These are phyloP conservation scores for Scolecobasidium constrictum DNA, from an alignment of 2,329 filamentous ascomycete genomes.

Conservation along the genomic window DNA sequence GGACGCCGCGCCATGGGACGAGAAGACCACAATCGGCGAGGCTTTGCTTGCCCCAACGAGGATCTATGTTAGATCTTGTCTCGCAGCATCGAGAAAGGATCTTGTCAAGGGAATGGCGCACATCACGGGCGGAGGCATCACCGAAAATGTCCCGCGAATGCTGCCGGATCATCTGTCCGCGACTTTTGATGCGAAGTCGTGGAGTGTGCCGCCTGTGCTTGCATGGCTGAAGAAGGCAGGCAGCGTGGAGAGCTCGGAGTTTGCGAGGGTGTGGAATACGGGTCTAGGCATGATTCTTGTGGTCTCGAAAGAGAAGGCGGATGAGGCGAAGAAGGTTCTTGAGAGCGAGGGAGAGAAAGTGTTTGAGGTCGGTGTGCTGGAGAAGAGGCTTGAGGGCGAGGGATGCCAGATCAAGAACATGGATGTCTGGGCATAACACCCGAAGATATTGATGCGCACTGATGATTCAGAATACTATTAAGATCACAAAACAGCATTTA, in stretches of 20 bases:
- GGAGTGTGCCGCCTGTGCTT: conserved; percentile 71
- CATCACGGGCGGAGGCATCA: conserved; percentile 88
- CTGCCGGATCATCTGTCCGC: conserved; percentile 69
- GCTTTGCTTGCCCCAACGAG: conserved; percentile 79
- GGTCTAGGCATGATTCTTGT: conserved; percentile 91
- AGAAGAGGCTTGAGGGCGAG: conserved; percentile 5
- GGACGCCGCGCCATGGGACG: conserved; percentile 62
- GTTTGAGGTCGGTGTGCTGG: conserved; percentile 5
- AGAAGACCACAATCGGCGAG: conserved; percentile 48
- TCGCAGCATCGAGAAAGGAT: conserved; percentile 47
- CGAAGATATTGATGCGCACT: too few species aligned
- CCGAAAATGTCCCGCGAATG: conserved; percentile 93
- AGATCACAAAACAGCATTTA: too few species aligned
- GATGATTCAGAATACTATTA: too few species aligned
- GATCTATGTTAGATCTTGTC: conserved; percentile 81
- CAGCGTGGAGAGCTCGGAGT: conserved; percentile 66
- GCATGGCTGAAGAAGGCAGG: conserved; percentile 68
- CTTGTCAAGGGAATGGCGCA: conserved; percentile 88
- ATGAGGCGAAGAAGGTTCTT: conserved; percentile 38
- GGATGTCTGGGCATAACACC: conserved; percentile 6
- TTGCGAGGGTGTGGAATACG: conserved; percentile 89
- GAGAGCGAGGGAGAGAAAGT: conserved; percentile 10
- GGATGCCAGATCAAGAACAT: conserved; percentile 7
- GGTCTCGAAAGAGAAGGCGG: conserved; percentile 54
- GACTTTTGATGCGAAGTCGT: conserved; percentile 65